Evolutionary conservation across 2,329 filamentous ascomycete species (phyloP).

Genomic region (Stagonosporopsis rhizophila): DNA sequence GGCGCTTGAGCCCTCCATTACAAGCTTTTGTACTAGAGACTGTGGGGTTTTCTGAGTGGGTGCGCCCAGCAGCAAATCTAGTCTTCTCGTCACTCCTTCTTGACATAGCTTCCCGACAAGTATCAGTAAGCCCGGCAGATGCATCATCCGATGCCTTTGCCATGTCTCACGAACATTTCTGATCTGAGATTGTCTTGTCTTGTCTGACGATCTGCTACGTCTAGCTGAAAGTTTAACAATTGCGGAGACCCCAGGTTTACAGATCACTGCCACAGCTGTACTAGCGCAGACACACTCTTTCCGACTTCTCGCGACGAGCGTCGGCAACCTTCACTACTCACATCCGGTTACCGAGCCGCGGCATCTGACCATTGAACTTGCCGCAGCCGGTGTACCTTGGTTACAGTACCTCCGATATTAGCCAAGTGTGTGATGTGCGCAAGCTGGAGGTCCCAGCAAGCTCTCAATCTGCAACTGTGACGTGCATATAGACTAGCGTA

Average conservation of each 20-base stretch:
- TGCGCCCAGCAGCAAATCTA: not conserved
- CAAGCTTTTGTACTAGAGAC: not conserved
- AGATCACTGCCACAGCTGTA: constrained; percentile 15
- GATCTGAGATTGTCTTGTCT: not conserved
- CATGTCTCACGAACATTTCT: not conserved
- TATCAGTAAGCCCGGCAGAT: not conserved
- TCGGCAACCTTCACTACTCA: constrained; percentile 1
- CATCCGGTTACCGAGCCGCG: not conserved
- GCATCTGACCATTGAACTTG: not conserved
- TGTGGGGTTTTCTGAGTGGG: not conserved
- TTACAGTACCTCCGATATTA: not conserved
- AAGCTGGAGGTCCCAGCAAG: not conserved
- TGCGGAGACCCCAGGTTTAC: constrained; percentile 20
- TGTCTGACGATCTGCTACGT: constrained; percentile 4
- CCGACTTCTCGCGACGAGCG: constrained; percentile 7
- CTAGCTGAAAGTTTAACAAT: not conserved
- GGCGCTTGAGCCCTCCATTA: not conserved
- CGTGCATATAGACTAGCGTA: not conserved
- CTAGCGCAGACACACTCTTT: constrained; percentile 5
- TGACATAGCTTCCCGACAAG: not conserved
- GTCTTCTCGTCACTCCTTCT: not conserved
- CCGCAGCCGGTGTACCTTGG: constrained; percentile 2
- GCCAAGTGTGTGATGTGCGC: not conserved
- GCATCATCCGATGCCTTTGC: not conserved
- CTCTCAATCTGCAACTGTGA: not conserved